A percentile compares a stretch with the other conserved stretches of the same genome.
These are phyloP conservation scores for Angomonas ambiguus DNA, from an alignment of 208 protist species.

Conservation along the genomic window DNA sequence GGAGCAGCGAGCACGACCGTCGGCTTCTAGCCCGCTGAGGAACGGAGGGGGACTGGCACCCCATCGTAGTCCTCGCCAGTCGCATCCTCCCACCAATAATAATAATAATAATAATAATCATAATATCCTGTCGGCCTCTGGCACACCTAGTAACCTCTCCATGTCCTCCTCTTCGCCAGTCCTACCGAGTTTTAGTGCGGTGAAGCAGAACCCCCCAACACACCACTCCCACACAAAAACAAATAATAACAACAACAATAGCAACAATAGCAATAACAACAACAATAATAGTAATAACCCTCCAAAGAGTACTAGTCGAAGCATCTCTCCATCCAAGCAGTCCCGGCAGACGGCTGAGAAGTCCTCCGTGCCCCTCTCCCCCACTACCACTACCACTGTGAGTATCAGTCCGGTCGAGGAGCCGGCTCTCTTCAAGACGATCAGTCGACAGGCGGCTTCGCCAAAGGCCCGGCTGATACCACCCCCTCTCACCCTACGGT, in stretches of 20 bases:
- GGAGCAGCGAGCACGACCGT: not conserved
- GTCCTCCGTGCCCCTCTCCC: not conserved
- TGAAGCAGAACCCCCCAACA: not conserved
- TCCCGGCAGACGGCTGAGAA: not conserved
- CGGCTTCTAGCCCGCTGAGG: no score
- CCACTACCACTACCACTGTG: not conserved
- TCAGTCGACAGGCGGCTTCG: no score
- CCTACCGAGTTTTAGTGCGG: not conserved
- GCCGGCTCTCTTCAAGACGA: no score
- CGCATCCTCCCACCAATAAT: not conserved
- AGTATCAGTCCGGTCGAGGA: no score
- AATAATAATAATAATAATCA: slow-evolving; percentile 9
- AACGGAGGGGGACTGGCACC: not conserved
- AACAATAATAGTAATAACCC: slow-evolving; percentile 1
- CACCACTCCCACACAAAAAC: no score
- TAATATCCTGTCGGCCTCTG: not conserved
- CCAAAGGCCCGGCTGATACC: not conserved
- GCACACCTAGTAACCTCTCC: not conserved
- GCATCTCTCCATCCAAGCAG: not conserved
- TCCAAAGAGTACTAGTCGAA: not conserved
- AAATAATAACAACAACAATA: not conserved
- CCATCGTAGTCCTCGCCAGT: not conserved
- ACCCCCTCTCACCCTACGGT: not conserved
- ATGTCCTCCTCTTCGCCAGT: not conserved
- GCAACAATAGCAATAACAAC: not conserved